Evolutionary conservation across 768 basidiomycete genomes (phyloP).

Genomic region (Gymnopilus dilepis): DNA sequence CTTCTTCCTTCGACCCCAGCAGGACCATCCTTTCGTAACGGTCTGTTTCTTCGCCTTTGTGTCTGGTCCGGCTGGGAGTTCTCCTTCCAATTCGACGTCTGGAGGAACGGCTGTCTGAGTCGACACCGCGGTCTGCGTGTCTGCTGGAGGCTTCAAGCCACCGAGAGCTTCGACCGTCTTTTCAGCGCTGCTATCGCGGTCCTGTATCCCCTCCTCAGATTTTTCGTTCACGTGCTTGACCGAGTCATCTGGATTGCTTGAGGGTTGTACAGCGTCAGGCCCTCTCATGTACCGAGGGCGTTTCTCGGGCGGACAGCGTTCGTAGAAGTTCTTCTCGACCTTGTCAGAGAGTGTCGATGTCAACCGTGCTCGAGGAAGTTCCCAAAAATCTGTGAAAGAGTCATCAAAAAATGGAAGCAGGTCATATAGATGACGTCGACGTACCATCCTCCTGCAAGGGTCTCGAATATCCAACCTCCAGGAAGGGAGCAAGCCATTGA

Average conservation of each 20-base stretch:
- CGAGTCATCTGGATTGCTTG: neutral
- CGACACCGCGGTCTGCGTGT: conserved; percentile 12
- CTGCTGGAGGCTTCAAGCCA: conserved; percentile 8
- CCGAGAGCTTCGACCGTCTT: conserved; percentile 10
- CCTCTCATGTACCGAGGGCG: conserved; percentile 41
- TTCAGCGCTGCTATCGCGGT: conserved; percentile 6
- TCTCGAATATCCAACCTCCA: conserved; percentile 63
- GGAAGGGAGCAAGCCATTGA: conserved; percentile 58
- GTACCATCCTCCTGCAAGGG: conserved; percentile 61
- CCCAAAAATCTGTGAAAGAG: conserved; percentile 62
- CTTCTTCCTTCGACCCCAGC: conserved; percentile 14
- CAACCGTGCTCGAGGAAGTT: conserved; percentile 44
- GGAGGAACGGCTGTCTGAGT: conserved; percentile 16
- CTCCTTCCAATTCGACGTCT: conserved; percentile 8
- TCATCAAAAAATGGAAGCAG: too few species aligned
- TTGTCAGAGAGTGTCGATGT: conserved; percentile 44
- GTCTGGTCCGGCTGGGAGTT: conserved; percentile 6
- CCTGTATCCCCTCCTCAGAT: neutral
- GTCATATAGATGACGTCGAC: conserved; percentile 16
- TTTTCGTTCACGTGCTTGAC: neutral
- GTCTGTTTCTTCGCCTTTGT: neutral
- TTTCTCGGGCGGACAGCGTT: conserved; percentile 54
- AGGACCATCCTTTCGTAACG: neutral
- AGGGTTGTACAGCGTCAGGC: neutral
- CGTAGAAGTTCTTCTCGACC: conserved; percentile 54